A percentile compares a stretch with the other conserved stretches of the same genome.
Conservation (phyloP, 2,329 filamentous ascomycete genomes). For the Verticillium zaregamsianum region DNA sequence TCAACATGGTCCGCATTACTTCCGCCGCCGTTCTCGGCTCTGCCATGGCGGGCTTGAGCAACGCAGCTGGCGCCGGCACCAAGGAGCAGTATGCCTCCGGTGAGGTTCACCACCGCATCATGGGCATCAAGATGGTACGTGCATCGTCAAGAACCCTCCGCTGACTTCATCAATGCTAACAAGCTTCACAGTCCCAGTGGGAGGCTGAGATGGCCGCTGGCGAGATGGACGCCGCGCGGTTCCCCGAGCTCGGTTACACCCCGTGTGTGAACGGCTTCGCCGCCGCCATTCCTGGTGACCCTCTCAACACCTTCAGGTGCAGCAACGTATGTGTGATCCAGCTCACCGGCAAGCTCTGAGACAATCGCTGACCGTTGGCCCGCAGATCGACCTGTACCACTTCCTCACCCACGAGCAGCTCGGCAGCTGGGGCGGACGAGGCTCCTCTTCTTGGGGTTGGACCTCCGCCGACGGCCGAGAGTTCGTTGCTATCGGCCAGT, state of each 20-base stretch:
- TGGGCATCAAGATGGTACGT: slow-evolving; percentile 19
- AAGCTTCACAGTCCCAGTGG: slow-evolving; percentile 22
- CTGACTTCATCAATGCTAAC: background rate
- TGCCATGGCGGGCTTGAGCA: slow-evolving; percentile 13
- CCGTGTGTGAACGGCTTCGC: slow-evolving; percentile 38
- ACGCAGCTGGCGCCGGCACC: slow-evolving; percentile 17
- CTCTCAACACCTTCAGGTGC: slow-evolving; percentile 43
- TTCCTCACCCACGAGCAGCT: slow-evolving; percentile 30
- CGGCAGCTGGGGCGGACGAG: slow-evolving; percentile 26
- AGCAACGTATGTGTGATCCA: slow-evolving; percentile 29
- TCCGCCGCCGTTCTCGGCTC: slow-evolving; percentile 14
- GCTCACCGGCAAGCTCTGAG: too few species aligned
- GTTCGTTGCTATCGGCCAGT: slow-evolving; percentile 50
- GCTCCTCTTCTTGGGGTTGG: slow-evolving; percentile 48
- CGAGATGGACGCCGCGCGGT: slow-evolving; percentile 27
- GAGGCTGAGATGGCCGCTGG: slow-evolving; percentile 26
- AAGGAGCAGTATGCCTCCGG: slow-evolving; percentile 17
- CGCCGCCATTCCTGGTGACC: slow-evolving; percentile 38
- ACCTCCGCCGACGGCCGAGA: slow-evolving; percentile 47
- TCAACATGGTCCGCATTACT: slow-evolving; percentile 16
- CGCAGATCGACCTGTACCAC: slow-evolving; percentile 28
- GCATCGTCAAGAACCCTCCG: background rate
- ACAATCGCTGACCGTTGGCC: background rate
- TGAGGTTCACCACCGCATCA: slow-evolving; percentile 16
- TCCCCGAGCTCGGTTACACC: slow-evolving; percentile 32